These are phyloP conservation scores for Dictyostelium capitatum DNA, from an alignment of 78 protist species.

Conservation along the genomic window DNA sequence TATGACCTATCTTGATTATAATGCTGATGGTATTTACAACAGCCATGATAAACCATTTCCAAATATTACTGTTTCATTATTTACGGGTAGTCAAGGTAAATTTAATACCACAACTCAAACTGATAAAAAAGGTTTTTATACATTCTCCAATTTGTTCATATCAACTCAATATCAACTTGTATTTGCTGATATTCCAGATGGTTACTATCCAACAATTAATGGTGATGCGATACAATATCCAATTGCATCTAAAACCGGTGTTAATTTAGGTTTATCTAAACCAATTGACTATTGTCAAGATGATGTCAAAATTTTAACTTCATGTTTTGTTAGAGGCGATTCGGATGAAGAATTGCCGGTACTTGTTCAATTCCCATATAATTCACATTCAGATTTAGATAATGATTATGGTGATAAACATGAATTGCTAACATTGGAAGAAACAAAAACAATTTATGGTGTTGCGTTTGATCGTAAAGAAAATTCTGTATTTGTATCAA, in stretches of 20 bases:
- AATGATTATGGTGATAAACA: not conserved
- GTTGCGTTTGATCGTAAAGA: conserved; percentile 35
- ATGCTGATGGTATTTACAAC: conserved; percentile 20
- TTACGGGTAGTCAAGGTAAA: not conserved
- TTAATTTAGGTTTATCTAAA: conserved; percentile 17
- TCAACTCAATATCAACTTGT: conserved; percentile 39
- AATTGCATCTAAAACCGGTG: conserved; percentile 22
- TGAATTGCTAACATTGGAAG: not conserved
- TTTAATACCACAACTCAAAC: not conserved
- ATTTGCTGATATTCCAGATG: not conserved
- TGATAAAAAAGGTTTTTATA: conserved; percentile 16
- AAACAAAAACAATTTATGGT: conserved; percentile 29
- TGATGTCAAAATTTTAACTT: not conserved
- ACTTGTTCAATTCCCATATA: conserved; percentile 30
- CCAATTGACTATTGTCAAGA: conserved; percentile 37
- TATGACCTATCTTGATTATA: conserved; percentile 34
- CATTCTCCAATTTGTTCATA: not conserved
- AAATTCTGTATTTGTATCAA: not conserved
- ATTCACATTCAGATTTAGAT: not conserved
- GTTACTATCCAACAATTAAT: not conserved
- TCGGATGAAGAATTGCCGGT: not conserved
- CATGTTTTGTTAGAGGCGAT: conserved; percentile 42
- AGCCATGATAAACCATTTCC: not conserved
- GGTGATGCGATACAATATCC: conserved; percentile 29
- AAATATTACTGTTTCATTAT: conserved; percentile 28